Evolutionary conservation across 768 basidiomycete genomes (phyloP), one percentile per base, ranked within the genome.

Genomic region (Amanita rubescens): DNA sequence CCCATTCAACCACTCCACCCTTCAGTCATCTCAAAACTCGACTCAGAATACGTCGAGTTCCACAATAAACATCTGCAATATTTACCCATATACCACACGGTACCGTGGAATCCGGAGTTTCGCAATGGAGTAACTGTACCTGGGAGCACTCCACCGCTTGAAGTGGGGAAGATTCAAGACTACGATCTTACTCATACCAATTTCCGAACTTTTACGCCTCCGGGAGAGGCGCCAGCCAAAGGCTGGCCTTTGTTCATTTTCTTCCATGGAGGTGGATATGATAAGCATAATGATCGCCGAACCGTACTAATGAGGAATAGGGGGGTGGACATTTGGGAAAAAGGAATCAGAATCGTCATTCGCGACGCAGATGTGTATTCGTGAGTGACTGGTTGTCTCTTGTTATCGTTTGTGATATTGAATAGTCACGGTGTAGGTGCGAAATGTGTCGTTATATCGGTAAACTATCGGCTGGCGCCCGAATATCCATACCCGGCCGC

Each of bases 191-290:
- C 67, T 14, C 70, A 79, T 47, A 79, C 76, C 51, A 75, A 74
- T 30, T 72, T 85, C 30, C 77, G 87, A 27, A 77, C 79, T 4
- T 88, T 84, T 62, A 84, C 81, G 1, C 87, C 87, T 0, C 70
- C 76, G 43, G 79, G 80, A 0, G 51, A 61, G 3, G 60, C 69
- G 0, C 84, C 85, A 0, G 62, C 60, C 1, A 65, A 63, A 0
- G 87, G 87, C 15, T 88, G 87, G 87, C 85, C 85, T 0, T 76
- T 81, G 1, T 78, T 88, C 55, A 74, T 87, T 41, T 89, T 77
- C 74, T 87, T 82, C 63, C 87, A 88, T 57, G 87, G 87, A 49
- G 87, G 86, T 79, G 55, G 51, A 74, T 44, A 49, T 12, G 10
- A 22, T 15, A 5, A 24, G 39, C 12, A 19, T 35, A 5, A n/a